Evolutionary conservation across 75 land plant species (phyloP), one percentile per base, ranked within the genome.

Genomic region (Cupressus sempervirens): DNA sequence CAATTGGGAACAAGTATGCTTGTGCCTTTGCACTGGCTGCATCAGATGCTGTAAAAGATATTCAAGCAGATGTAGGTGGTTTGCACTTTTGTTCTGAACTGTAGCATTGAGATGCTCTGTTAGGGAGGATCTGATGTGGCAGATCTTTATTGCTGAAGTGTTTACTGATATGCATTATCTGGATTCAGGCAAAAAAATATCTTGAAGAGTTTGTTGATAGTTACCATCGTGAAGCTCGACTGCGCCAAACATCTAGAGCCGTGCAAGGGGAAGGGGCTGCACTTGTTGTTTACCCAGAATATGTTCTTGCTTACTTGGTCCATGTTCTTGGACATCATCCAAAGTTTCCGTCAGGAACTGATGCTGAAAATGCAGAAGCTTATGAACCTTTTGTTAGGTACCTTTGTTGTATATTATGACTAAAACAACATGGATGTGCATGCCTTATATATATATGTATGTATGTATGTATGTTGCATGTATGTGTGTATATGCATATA

Each of bases 271-370:
- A 87, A 50, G 88, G 85, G 84, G 40, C 87, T 35, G 82, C 83
- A 23, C 73, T 89, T 53, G 90, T 88, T 0, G 32, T 90, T 85
- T 84, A 89, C 76, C 99, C 99, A 62, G 96, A 91, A 80, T 96
- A 96, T 86, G 83, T 92, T 45, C 90, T 98, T 40, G 90, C 90
- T 45, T 94, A 85, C 77, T 88, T 96, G 84, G 86, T 96, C 53
- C 94, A 96, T 91, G 85, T 92, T 86, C 96, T 98, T 85, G 98
- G 94, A 34, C 99, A 94, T 87, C 91, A 92, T 80, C 81, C 87
- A 12, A 82, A 54, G 14, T 98, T 96, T 85, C 98, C 95, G 29
- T 30, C 86, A 79, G 83, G 86, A 52, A 82, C 5, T 18, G 52
- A 86, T 68, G 94, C 91, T 83, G 88, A 84, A 82, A 91, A 88